Conservation (phyloP, 1,139 yeast species). For the Meyerozyma athensensis region DNA sequence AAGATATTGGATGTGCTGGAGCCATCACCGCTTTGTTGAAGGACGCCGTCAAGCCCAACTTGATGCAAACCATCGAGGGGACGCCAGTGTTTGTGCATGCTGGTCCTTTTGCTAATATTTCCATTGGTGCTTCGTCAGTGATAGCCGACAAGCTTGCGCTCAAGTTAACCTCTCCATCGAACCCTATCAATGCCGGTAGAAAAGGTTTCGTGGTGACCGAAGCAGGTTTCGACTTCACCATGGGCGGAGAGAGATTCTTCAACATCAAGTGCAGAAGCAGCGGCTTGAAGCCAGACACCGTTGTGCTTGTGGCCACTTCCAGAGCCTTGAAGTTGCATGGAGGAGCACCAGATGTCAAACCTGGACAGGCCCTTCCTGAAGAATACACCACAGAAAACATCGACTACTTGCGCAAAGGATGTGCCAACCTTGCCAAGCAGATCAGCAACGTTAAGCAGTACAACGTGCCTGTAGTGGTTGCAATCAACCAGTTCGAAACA, state of each 20-base stretch:
- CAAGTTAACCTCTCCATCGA: constrained; percentile 56
- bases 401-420: constrained; percentile 78
- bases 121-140: constrained; percentile 94
- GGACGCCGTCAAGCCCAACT: constrained; percentile 95
- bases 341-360: constrained; percentile 97
- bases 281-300: constrained; percentile 86
- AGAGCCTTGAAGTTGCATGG: constrained; percentile 97
- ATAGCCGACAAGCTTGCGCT: constrained; percentile 94
- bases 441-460: constrained; percentile 80
- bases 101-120: constrained; percentile 97
- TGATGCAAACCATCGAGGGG: constrained; percentile 98
- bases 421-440: constrained; percentile 88
- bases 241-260: constrained; percentile 98
- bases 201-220: constrained; percentile 94
- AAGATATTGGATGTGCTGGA: constrained; percentile 96
- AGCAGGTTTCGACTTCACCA: constrained; percentile 98
- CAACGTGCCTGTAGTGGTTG: constrained; percentile 93
- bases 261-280: constrained; percentile 95
- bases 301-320: constrained; percentile 94
- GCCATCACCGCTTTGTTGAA: constrained; percentile 92
- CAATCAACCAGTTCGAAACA: constrained; percentile 85
- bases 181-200: constrained; percentile 39
- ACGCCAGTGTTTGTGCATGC: constrained; percentile 98
- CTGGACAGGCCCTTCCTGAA: constrained; percentile 86
- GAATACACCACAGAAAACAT: constrained; percentile 84